Base-by-base conservation (phyloP, 1,139 yeast species). In the Magnusiomyces fungicola region DNA sequence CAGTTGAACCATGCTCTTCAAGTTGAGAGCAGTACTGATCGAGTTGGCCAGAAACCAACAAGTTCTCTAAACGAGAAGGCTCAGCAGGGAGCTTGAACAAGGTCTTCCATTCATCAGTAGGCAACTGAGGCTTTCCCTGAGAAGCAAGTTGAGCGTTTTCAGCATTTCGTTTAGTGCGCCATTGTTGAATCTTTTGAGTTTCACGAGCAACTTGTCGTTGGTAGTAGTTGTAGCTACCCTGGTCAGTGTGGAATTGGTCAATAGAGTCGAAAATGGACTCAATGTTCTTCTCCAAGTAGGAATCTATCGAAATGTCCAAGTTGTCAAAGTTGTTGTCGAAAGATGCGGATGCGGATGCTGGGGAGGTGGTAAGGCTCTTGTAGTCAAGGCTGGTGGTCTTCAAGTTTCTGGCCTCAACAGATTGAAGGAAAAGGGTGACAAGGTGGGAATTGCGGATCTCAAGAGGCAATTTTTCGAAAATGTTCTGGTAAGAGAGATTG, bases 151-250 rank as follows among this genome's bases (percentile, higher is more conserved):
- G 78, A 48, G 75, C 73, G 66, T 84, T 83, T 60, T 83, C 92
- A 55, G 77, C 73, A 67, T 79, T 79, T 63, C 88, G 72, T 67
- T 79, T 81, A 61, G 79, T 82, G 62, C 79, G 79, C 92, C 94
- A 85, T 66, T 81, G 88, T 56, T 75, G 73, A 56, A 85, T 76
- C 71, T 82, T 84, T 53, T 80, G 69, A 64, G 75, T 74, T 63
- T 86, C 95, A 65, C 89, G 79, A 49, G 81, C 78, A 56, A 79
- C 72, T 61, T 80, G 83, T 71, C 95, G 80, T 70, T 85, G 95
- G 58, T 67, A 68, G 71, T 81, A 87, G 71, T 85, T 85, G 73
- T 83, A 82, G 69, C 83, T 85, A 59, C 84, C 83, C 65, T 85
- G 87, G 63, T 85, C 94, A 62, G 82, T 82, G 69, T 83, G 83